These are phyloP conservation scores for Cercospora sp. DNA, from an alignment of 2,329 filamentous ascomycete genomes.

Conservation along the genomic window DNA sequence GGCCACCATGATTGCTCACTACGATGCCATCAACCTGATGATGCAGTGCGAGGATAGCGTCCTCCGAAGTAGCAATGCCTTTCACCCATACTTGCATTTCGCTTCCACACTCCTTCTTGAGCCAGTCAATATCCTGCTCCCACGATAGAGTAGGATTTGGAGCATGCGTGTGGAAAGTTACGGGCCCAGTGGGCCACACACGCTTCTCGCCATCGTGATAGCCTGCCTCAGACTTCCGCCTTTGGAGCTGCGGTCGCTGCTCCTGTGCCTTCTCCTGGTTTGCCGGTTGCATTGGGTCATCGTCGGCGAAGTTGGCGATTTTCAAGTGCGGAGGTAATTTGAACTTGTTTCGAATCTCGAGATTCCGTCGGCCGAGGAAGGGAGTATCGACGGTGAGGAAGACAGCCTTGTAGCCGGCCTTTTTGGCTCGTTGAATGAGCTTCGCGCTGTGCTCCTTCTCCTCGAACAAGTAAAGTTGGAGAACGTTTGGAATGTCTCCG, in stretches of 20 bases:
- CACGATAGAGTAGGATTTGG: constrained; percentile 47
- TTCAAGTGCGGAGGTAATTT: constrained; percentile 40
- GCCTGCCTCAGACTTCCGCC: constrained; percentile 10
- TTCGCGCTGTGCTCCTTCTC: constrained; percentile 53
- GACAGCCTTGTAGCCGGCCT: constrained; percentile 55
- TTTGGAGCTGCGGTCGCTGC: constrained; percentile 12
- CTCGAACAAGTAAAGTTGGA: constrained; percentile 58
- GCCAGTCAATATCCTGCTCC: constrained; percentile 53
- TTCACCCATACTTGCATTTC: constrained; percentile 53
- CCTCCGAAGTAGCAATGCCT: constrained; percentile 44
- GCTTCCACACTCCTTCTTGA: constrained; percentile 47
- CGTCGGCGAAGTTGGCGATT: constrained; percentile 39
- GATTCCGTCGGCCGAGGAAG: constrained; percentile 54
- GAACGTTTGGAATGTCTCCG: constrained; percentile 48
- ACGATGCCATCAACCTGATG: constrained; percentile 47
- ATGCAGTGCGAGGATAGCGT: constrained; percentile 49
- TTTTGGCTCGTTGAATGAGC: constrained; percentile 39
- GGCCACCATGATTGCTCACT: constrained; percentile 56
- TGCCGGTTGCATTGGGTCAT: constrained; percentile 21
- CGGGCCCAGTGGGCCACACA: constrained; percentile 37
- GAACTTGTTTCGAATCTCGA: constrained; percentile 58
- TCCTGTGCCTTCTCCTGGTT: constrained; percentile 19
- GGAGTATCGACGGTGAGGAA: constrained; percentile 60
- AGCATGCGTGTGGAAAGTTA: constrained; percentile 45
- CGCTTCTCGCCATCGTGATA: constrained; percentile 33